Evolutionary conservation across 176 grass and related monocot genomes (phyloP).

Genomic region (Carex cristatella): DNA sequence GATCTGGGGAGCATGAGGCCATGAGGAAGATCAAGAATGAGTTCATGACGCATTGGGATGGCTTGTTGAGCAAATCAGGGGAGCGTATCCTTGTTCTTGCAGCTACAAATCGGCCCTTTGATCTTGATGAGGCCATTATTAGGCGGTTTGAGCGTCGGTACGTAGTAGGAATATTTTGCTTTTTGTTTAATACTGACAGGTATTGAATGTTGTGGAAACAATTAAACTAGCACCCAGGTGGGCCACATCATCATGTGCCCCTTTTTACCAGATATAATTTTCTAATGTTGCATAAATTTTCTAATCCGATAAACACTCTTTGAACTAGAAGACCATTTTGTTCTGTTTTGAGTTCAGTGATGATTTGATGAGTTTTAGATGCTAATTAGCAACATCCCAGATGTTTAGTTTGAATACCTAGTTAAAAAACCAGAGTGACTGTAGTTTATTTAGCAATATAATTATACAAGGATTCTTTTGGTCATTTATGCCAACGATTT

Average conservation of each 20-base stretch:
- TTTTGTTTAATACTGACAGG: neutral
- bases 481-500: neutral
- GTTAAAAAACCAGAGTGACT: neutral
- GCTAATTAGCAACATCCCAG: neutral
- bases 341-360: neutral
- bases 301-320: neutral
- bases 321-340: neutral
- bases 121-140: slow-evolving; percentile 98
- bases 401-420: neutral
- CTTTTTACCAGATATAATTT: neutral
- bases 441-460: neutral
- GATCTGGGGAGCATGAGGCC: slow-evolving; percentile 83
- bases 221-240: neutral
- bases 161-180: slow-evolving; percentile 20
- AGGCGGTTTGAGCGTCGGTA: slow-evolving; percentile 95
- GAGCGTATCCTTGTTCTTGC: slow-evolving; percentile 97
- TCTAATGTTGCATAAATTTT: neutral
- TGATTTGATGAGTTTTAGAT: neutral
- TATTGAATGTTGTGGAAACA: neutral
- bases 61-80: slow-evolving; percentile 60
- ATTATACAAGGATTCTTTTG: neutral
- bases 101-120: slow-evolving; percentile 95
- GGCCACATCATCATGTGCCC: neutral
- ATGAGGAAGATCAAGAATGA: slow-evolving; percentile 99
- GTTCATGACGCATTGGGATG: slow-evolving; percentile 99